Evolutionary conservation across 2,329 filamentous ascomycete species (phyloP).

Genomic region (Pseudogymnoascus sp.): DNA sequence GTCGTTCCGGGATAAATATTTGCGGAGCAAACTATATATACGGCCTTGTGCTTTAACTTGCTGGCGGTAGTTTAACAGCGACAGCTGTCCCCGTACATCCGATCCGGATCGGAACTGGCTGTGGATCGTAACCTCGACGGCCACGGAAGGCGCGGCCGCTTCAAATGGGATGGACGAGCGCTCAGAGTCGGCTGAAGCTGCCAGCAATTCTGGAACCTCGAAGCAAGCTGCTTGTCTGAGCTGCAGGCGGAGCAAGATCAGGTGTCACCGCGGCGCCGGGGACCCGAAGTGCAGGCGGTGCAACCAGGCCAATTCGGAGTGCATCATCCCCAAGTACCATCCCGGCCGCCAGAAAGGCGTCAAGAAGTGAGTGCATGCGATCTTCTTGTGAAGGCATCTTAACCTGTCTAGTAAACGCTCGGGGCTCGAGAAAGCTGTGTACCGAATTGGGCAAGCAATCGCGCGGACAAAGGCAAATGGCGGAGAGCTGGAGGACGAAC

Average conservation of each 20-base stretch:
- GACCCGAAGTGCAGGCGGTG: slow-evolving; percentile 55
- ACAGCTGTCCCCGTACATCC: neutral
- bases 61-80: neutral
- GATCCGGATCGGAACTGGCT: neutral
- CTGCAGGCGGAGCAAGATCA: slow-evolving; percentile 62
- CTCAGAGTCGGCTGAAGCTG: neutral
- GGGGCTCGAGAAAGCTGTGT: slow-evolving; percentile 66
- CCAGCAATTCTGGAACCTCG: neutral
- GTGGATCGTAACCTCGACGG: neutral
- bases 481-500: slow-evolving; percentile 34
- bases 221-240: slow-evolving; percentile 51
- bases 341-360: slow-evolving; percentile 68
- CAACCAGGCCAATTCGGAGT: slow-evolving; percentile 50
- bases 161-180: neutral
- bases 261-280: slow-evolving; percentile 51
- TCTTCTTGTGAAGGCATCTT: slow-evolving; percentile 10
- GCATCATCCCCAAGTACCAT: slow-evolving; percentile 65
- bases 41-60: neutral
- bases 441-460: slow-evolving; percentile 66
- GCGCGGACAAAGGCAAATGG: slow-evolving; percentile 41
- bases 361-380: slow-evolving; percentile 54
- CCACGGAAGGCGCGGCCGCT: neutral
- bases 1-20: neutral
- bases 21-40: neutral
- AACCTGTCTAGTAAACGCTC: slow-evolving; percentile 55